Evolutionary conservation across 1,284 basidiomycete genomes (phyloP).

Genomic region (Paramarasmius palmivorus): DNA sequence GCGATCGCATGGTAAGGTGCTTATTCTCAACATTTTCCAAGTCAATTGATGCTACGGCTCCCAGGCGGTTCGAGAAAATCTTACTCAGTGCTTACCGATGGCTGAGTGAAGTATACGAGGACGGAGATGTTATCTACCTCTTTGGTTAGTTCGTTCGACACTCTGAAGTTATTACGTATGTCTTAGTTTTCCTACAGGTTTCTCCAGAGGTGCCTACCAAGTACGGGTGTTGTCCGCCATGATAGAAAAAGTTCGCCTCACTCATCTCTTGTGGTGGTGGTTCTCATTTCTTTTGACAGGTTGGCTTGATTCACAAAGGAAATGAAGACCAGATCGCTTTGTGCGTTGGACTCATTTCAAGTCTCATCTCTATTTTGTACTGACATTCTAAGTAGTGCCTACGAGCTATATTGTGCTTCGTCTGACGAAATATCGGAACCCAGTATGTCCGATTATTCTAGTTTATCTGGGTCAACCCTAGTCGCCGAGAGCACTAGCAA

Average conservation of each 20-base stretch:
- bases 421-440: background rate
- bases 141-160: constrained; percentile 27
- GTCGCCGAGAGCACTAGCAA: too few species aligned
- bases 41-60: background rate
- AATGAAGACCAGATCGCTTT: constrained; percentile 38
- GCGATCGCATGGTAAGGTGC: constrained; percentile 28
- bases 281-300: too few species aligned
- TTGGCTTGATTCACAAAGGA: constrained; percentile 32
- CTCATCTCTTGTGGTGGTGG: background rate
- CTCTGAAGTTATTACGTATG: background rate
- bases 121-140: constrained; percentile 35
- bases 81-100: constrained; percentile 38
- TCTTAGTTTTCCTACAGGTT: constrained; percentile 23
- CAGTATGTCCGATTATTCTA: too few species aligned
- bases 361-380: too few species aligned
- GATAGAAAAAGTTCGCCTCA: constrained; percentile 26
- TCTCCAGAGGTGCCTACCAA: constrained; percentile 37
- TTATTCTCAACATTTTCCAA: background rate
- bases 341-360: constrained; percentile 23
- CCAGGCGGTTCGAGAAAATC: constrained; percentile 34
- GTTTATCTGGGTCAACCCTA: too few species aligned
- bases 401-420: constrained; percentile 26
- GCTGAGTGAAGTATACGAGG: constrained; percentile 36
- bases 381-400: constrained; percentile 23
- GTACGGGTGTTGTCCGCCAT: constrained; percentile 30